Percentiles rank a stretch among this genome's conserved stretches.
Evolutionary conservation across 2,329 filamentous ascomycete genomes (phyloP).

Genomic region (Lachnellula subtilissima): DNA sequence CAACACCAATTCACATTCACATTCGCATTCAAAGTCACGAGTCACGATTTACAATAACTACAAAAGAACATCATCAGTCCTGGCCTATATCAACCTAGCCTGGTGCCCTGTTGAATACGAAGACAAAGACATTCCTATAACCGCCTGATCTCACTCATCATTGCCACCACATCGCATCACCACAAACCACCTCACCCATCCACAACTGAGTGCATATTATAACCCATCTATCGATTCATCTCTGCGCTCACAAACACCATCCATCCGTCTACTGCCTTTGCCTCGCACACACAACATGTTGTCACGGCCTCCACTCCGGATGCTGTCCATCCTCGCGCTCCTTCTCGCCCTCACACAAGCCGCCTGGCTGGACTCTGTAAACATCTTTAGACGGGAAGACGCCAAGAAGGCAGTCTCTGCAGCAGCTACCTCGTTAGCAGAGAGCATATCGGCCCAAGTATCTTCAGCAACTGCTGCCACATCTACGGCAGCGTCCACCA

Average conservation of each 20-base stretch:
- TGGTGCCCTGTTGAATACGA: no score
- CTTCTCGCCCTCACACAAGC: conserved; percentile 24
- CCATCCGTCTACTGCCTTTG: background rate
- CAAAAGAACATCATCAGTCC: no score
- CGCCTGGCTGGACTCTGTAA: conserved; percentile 13
- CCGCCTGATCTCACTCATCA: no score
- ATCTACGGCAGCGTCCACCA: background rate
- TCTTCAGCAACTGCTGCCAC: background rate
- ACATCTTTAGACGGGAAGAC: conserved; percentile 12
- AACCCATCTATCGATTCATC: background rate
- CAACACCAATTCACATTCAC: background rate
- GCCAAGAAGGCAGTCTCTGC: background rate
- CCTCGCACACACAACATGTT: conserved; percentile 16
- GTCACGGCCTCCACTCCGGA: conserved; percentile 16
- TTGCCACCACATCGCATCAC: no score
- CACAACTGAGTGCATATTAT: background rate
- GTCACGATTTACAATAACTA: no score
- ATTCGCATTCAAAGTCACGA: no score
- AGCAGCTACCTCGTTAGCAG: background rate
- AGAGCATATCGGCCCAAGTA: background rate
- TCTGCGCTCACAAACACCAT: background rate
- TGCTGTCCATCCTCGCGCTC: conserved; percentile 21
- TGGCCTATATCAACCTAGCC: no score
- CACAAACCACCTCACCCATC: no score
- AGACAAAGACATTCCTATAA: no score